Conservation (phyloP, 768 basidiomycete genomes). For the Lentinula aciculospora region DNA sequence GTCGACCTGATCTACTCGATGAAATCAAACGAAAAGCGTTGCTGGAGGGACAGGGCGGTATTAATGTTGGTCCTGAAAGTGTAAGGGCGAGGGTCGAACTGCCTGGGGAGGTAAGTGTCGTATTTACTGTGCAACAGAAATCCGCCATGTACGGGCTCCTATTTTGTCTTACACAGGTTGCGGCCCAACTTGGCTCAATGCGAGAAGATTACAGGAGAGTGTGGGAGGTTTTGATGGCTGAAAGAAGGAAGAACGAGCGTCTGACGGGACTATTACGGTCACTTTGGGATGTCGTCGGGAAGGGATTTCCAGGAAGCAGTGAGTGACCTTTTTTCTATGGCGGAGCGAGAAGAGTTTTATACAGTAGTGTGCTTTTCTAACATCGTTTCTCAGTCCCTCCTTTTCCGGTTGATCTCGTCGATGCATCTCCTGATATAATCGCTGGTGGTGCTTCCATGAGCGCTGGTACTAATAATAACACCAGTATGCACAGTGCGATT, state of each 20-base stretch:
- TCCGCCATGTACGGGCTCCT: conserved; percentile 1
- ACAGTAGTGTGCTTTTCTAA: not conserved
- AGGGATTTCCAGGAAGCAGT: conserved; percentile 51
- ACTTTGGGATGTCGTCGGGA: conserved; percentile 58
- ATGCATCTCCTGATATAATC: conserved; percentile 16
- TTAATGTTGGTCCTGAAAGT: not conserved
- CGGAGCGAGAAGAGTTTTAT: not conserved
- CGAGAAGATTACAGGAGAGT: conserved; percentile 67
- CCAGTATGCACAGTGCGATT: not conserved
- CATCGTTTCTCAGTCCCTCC: conserved; percentile 28
- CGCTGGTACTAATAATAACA: not conserved
- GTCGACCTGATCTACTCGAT: conserved; percentile 73
- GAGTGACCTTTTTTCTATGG: conserved; percentile 18
- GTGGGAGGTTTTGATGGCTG: conserved; percentile 47
- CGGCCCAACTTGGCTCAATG: conserved; percentile 62
- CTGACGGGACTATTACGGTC: conserved; percentile 52
- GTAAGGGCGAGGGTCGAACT: conserved; percentile 71
- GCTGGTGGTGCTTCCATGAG: not conserved
- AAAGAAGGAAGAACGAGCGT: conserved; percentile 57
- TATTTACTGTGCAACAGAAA: not conserved
- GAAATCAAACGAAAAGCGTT: conserved; percentile 84
- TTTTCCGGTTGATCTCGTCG: conserved; percentile 49
- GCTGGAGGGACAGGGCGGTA: conserved; percentile 62
- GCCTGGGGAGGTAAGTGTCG: conserved; percentile 62
- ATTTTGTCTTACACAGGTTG: conserved; percentile 32